Evolutionary conservation across 345 rosid species (phyloP).

Genomic region (Sonneratia caseolaris): DNA sequence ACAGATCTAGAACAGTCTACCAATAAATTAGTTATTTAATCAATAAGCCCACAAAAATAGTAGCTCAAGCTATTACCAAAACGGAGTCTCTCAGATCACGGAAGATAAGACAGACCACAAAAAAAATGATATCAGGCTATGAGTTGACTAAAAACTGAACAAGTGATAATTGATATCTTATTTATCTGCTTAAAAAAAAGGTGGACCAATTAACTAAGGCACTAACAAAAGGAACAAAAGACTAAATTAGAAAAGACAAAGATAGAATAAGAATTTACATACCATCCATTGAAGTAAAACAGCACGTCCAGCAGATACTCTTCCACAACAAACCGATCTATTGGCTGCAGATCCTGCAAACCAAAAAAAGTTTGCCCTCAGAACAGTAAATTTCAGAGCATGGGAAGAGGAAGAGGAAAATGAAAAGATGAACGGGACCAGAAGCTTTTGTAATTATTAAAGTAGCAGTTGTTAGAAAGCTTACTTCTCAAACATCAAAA

Average conservation of each 20-base stretch:
- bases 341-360: slow-evolving; percentile 79
- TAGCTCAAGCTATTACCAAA: not conserved
- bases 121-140: not conserved
- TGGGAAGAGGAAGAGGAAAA: not conserved
- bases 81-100: not conserved
- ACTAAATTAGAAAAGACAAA: not conserved
- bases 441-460: not conserved
- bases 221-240: not conserved
- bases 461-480: not conserved
- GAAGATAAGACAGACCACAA: not conserved
- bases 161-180: not conserved
- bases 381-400: not conserved
- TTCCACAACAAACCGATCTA: slow-evolving; percentile 92
- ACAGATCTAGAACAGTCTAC: not conserved
- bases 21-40: not conserved
- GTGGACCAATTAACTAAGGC: not conserved
- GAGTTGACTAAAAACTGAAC: not conserved
- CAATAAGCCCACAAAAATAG: not conserved
- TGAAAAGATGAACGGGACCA: not conserved
- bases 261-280: slow-evolving; percentile 19
- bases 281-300: slow-evolving; percentile 94
- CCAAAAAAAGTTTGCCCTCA: slow-evolving; percentile 2
- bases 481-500: not conserved
- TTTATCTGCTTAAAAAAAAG: not conserved
- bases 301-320: slow-evolving; percentile 93